These are phyloP conservation scores for Stephania cephalantha DNA, from an alignment of 164 flowering plant species.

Conservation along the genomic window DNA sequence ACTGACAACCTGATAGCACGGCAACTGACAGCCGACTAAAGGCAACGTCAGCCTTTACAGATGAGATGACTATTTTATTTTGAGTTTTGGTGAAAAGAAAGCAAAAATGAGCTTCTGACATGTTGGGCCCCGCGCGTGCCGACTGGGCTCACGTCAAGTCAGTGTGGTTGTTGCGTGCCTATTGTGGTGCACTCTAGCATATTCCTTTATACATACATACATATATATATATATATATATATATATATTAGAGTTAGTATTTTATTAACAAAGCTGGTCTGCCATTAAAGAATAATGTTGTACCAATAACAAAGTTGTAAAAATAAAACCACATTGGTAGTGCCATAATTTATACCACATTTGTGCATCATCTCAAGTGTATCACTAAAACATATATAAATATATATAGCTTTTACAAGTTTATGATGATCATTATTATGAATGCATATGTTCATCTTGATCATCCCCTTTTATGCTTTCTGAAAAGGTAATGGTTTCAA, in stretches of 20 bases:
- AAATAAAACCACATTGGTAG: slow-evolving; percentile 15
- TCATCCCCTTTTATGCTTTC: not conserved
- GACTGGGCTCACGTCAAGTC: no score
- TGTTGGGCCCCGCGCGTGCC: no score
- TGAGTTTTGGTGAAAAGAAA: no score
- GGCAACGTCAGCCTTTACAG: no score
- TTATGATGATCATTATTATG: not conserved
- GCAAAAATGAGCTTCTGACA: no score
- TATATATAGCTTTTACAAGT: not conserved
- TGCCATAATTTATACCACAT: slow-evolving; percentile 18
- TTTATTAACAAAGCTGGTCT: slow-evolving; percentile 23
- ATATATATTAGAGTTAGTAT: not conserved
- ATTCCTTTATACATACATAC: no score
- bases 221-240: no score
- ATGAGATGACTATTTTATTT: no score
- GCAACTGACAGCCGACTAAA: no score
- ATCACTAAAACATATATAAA: slow-evolving; percentile 4
- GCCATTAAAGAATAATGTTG: slow-evolving; percentile 16
- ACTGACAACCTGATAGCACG: no score
- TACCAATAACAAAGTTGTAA: slow-evolving; percentile 11
- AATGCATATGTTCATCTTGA: not conserved
- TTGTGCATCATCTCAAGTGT: slow-evolving; percentile 19
- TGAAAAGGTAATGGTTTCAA: not conserved
- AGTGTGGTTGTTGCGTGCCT: no score
- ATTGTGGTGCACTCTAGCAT: no score